Base-by-base conservation (phyloP, 352 stramenopile species). In the Globisporangium cylindrosporum region DNA sequence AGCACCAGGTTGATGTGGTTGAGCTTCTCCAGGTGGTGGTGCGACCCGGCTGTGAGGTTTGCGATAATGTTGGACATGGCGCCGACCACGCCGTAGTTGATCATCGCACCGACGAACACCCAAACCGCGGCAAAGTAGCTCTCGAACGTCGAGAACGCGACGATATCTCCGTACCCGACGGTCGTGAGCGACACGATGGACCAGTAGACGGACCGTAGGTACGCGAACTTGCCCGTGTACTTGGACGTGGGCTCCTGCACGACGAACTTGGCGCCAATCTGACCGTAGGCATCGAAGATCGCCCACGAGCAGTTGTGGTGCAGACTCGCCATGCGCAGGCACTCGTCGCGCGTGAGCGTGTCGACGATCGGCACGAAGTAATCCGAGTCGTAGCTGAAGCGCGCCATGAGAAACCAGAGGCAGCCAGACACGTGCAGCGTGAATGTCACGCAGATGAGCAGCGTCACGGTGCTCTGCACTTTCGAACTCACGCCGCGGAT, bases 51-150 rank as follows among this genome's bases (percentile, higher is more conserved):
- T 1, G 81, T 90, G 7, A 91, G 67, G 62, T 91, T 89, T 0
- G 86, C 88, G 18, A 92, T 92, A 65, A 91, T 83, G 62, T 82
- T 91, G 1, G 86, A 94, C 79, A 94, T 92, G 15, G 81, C 82
- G 0, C 83, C 82, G 12, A 92, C 80, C 22, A 92, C 84, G 15
- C 81, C 82, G 61, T 90, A 94, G 69, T 92, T 92, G 67, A 94
- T 94, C 32, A 92, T 79, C 0, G 74, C 82, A 1, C 82, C 84
- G 1, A 90, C 43, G 49, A 90, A 92, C 6, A 84, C 73, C 86
- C 86, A 94, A 2, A 82, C 27, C 9, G 80, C 80, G 1, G 84
- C 84, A 38, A 92, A 92, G 22, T 85, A 80, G 51, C 76, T 90
- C 63, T 94, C 86, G 43, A 66, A 73, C 0, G 84, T 92, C 10